Evolutionary conservation across 2,329 filamentous ascomycete genomes (phyloP), one percentile per base, ranked within the genome.

Genomic region (Aspergillus phoenicis): DNA sequence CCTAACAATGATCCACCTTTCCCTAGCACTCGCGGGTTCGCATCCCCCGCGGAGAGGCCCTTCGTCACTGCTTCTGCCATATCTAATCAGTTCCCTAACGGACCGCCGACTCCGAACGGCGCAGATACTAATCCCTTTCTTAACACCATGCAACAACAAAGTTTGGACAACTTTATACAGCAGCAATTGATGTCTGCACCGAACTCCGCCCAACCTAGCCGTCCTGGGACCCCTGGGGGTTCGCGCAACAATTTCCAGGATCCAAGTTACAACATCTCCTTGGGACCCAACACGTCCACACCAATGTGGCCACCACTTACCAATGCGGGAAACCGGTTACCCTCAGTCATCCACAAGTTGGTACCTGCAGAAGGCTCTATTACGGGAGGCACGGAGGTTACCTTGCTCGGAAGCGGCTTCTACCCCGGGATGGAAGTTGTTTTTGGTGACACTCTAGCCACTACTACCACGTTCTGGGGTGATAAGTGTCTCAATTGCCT

Each of bases 381-480:
- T 61, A 87, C 86, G 38, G 93, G 93, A 61, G 93, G 93, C 45
- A 93, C 91, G 56, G 93, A 97, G 74, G 91, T 97, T 3, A 94
- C 91, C 0, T 85, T 95, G 59, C 81, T 96, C 8, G 93, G 93
- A 17, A 90, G 88, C 65, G 87, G 89, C 13, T 96, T 97, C 73
- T 89, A 87, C 65, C 89, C 90, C 76, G 87, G 87, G 1, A 83
- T 96, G 63, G 90, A 93, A 64, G 91, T 97, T 58, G 90, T 93
- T 76, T 97, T 97, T 74, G 93, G 93, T 20, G 86, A 89, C 63
- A 82, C 80, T 15, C 79, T 84, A 51, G 87, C 87, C 17, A 87
- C 89, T 0, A 91, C 89, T 0, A 93, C 91, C 1, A 91, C 90
- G 0, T 95, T 86, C 72, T 94, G 90, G 90, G 89, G 90, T 48